Evolutionary conservation across 345 rosid species (phyloP), one percentile per base, ranked within the genome.

Genomic region (Corchorus capsularis): DNA sequence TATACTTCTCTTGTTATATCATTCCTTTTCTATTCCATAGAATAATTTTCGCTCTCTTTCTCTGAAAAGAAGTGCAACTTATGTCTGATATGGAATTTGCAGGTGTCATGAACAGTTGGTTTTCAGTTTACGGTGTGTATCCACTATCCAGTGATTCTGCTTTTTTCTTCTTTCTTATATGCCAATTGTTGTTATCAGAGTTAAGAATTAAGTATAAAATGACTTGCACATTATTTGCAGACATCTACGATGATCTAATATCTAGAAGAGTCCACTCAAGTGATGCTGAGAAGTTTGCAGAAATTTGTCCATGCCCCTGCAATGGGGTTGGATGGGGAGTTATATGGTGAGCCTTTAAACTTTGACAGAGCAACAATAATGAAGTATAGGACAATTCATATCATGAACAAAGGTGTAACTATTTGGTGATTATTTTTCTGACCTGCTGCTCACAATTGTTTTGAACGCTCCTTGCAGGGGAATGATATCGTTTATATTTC

Each of bases 211-310:
- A 13, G 20, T 49, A 27, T 19, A 14, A 11, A 6, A 20, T 73
- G 61, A 19, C 12, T 6, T 79, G 54, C 47, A 46, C 76, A 69
- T 62, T 63, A 56, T 69, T 77, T 68, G 37, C 47, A 93, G 98
- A 95, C 79, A 95, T 95, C 49, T 95, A 95, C 35, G 99, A 95
- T 77, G 99, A 95, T 79, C 81, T 93, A 69, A 93, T 93, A 87
- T 93, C 99, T 49, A 89, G 98, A 83, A 92, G 99, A 81, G 91
- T 93, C 53, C 37, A 93, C 82, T 86, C 97, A 14, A 93, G 99
- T 5, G 98, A 95, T 78, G 99, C 99, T 73, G 99, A 95, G 90
- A 95, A 95, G 83, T 95, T 95, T 81, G 99, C 99, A 20, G 99
- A 93, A 89, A 77, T 90, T 68, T 95, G 99, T 73, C 99, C 96